Evolutionary conservation across 176 grass and related monocot genomes (phyloP).

Genomic region (Ampelocalamus luodianensis): DNA sequence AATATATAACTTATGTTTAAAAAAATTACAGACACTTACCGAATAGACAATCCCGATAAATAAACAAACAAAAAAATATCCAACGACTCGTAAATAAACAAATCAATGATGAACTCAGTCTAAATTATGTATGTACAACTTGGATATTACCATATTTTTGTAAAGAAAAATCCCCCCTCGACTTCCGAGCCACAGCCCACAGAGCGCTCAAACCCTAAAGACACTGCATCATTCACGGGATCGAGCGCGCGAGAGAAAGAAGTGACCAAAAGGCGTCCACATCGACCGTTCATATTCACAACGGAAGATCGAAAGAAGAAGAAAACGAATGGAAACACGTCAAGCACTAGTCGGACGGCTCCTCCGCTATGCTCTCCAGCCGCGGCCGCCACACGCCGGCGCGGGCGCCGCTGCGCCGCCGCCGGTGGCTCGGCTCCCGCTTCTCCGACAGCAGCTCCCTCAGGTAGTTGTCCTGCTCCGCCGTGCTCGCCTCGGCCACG

Average conservation of each 20-base stretch:
- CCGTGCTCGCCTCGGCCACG: constrained; percentile 27
- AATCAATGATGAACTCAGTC: constrained; percentile 13
- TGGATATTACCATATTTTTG: constrained; percentile 32
- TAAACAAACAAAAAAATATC: background rate
- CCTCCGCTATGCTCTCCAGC: constrained; percentile 83
- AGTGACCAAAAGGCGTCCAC: constrained; percentile 13
- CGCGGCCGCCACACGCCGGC: constrained; percentile 76
- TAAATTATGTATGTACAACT: constrained; percentile 40
- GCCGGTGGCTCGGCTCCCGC: constrained; percentile 40
- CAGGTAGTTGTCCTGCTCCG: constrained; percentile 77
- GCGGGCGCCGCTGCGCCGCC: constrained; percentile 54
- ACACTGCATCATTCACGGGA: background rate
- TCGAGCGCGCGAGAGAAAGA: background rate
- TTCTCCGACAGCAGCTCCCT: constrained; percentile 65
- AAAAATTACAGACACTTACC: too few relatives aligned
- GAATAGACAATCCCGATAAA: too few relatives aligned
- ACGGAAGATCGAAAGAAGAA: background rate
- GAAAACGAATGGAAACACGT: background rate
- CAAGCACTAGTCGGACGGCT: constrained; percentile 37
- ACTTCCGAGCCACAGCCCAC: background rate
- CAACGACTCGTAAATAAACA: constrained; percentile 24
- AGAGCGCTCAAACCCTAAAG: background rate
- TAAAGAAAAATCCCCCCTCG: background rate
- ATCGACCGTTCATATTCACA: constrained; percentile 20
- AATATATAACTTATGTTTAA: too few relatives aligned